phyloP scores from a whole-genome alignment of 371 early-diverging fungal species.

The Choanephora cucurbitarum region DNA sequence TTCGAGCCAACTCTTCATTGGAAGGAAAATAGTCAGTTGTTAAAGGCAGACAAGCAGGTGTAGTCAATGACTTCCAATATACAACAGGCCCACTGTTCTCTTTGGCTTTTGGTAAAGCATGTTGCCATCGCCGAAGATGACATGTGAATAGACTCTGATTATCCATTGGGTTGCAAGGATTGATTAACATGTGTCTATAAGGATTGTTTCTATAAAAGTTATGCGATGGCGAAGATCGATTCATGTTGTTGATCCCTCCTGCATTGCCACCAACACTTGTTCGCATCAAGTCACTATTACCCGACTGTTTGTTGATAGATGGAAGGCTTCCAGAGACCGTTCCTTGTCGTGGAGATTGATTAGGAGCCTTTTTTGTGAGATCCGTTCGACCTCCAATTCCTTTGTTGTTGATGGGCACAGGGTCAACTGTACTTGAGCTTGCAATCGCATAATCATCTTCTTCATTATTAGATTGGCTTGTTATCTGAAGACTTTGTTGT shows the following conservation, averaged over 20 bases:
- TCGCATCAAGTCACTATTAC: conserved; percentile 46
- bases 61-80: conserved; percentile 85
- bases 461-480: conserved; percentile 14
- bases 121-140: conserved; percentile 82
- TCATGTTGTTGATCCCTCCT: conserved; percentile 12
- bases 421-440: conserved; percentile 65
- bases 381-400: conserved; percentile 31
- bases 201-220: conserved; percentile 27
- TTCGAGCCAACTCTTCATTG: conserved; percentile 65
- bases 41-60: conserved; percentile 93
- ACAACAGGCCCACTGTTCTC: conserved; percentile 53
- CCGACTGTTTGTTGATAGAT: conserved; percentile 50
- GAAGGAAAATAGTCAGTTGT: conserved; percentile 90
- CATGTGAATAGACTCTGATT: conserved; percentile 61
- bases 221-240: conserved; percentile 46
- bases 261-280: conserved; percentile 34
- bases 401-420: conserved; percentile 57
- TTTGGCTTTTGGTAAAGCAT: conserved; percentile 66
- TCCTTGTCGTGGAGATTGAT: conserved; percentile 43
- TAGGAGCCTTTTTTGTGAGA: conserved; percentile 21
- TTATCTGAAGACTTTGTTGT: conserved; percentile 5
- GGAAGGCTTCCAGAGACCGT: conserved; percentile 40
- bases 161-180: conserved; percentile 75
- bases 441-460: conserved; percentile 59
- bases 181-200: conserved; percentile 47